Evolutionary conservation across 1,284 basidiomycete species (phyloP), one percentile per base, ranked within the genome.

Genomic region (Erythrobasidium hasegawianum): DNA sequence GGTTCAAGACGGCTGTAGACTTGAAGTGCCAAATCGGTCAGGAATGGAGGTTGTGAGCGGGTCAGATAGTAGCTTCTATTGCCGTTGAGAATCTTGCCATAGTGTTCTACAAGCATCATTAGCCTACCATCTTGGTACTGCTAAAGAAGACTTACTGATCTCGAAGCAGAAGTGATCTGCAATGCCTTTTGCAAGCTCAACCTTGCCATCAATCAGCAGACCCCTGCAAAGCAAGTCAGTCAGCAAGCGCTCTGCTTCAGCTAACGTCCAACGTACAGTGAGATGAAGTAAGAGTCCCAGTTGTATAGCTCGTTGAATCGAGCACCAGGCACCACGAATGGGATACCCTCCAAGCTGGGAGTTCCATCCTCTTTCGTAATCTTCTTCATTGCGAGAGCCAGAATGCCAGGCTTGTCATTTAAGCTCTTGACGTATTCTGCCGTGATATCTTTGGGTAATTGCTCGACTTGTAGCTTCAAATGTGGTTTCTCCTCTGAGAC

Each of bases 131-230:
- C n/a, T n/a, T n/a, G n/a, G n/a, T n/a, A n/a, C n/a, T n/a, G n/a
- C 88, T 77, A 97, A 97, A 80, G 97, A 90, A 79, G 87, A 29
- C 61, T 49, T 24, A 64, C 61, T 91, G 82, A 98, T 97, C 81
- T 98, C 91, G 77, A 98, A 98, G 75, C 97, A 89, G 80, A 97
- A 98, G 78, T 98, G 95, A 69, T 97, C 95, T 55, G 97, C 92
- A 84, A 96, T 94, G 72, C 90, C 90, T 79, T 92, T 91, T 9
- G 95, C 95, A 83, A 97, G 89, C 70, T 87, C 85, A 45, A 96
- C 84, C 74, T 93, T 87, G 27, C 91, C 93, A 77, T 98, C 95
- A 24, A 97, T 90, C 20, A 98, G 85, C 5, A 98, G 84, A 38
- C 95, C 95, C 26, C 59, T 61, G 24, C n/a, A n/a, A n/a, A n/a